A percentile compares a stretch with the other conserved stretches of the same genome.
phyloP scores from a whole-genome alignment of 176 grass and related monocot genomes.

The Musa beccarii region DNA sequence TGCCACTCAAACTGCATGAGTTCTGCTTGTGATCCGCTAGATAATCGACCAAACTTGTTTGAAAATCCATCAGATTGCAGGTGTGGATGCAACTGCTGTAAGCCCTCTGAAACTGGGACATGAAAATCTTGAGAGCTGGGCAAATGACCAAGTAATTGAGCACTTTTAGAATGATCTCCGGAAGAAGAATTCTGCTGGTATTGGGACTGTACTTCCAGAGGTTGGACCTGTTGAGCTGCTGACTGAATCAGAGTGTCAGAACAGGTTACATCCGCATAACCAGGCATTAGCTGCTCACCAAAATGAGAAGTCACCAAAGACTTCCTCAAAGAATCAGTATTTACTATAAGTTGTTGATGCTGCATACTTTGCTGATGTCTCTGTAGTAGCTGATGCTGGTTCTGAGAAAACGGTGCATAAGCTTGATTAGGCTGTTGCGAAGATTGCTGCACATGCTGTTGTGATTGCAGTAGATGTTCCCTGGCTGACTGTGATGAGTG shows the following conservation, averaged over 20 bases:
- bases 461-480: constrained; percentile 51
- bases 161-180: constrained; percentile 6
- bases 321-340: not conserved
- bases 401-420: constrained; percentile 47
- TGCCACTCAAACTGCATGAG: constrained; percentile 38
- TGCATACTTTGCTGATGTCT: not conserved
- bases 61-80: constrained; percentile 4
- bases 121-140: constrained; percentile 8
- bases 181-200: not conserved
- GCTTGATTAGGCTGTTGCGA: constrained; percentile 49
- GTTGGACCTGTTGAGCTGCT: constrained; percentile 6
- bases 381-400: constrained; percentile 4
- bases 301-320: constrained; percentile 2
- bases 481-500: constrained; percentile 55
- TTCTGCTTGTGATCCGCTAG: not conserved
- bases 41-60: not conserved
- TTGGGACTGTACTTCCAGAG: not conserved
- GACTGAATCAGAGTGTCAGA: not conserved
- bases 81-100: not conserved
- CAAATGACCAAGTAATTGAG: constrained; percentile 2
- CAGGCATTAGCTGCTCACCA: constrained; percentile 8
- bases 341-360: not conserved
- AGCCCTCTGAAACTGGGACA: constrained; percentile 6
- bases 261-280: not conserved
- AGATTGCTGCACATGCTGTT: constrained; percentile 52